Evolutionary conservation across 2,329 filamentous ascomycete species (phyloP).

Genomic region (Akanthomyces dipterigenus): DNA sequence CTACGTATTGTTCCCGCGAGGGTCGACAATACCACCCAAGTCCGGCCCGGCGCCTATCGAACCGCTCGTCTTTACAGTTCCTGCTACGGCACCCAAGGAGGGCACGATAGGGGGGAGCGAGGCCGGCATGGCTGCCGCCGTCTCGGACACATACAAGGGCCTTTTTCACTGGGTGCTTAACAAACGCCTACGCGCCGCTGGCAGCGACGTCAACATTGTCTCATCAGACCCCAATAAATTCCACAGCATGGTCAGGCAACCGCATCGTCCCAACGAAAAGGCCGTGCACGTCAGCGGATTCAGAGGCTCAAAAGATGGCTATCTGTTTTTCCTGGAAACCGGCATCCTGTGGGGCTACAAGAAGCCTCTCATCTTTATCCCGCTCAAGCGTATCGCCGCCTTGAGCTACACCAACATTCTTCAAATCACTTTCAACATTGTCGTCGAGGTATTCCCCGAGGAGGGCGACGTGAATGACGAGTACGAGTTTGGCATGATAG

Average conservation of each 20-base stretch:
- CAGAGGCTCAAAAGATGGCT: constrained; percentile 62
- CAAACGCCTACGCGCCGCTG: constrained; percentile 42
- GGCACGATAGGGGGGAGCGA: constrained; percentile 48
- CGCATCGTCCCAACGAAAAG: constrained; percentile 53
- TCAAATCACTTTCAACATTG: constrained; percentile 63
- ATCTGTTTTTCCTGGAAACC: constrained; percentile 58
- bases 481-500: constrained; percentile 62
- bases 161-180: constrained; percentile 56
- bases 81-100: constrained; percentile 53
- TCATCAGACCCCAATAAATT: constrained; percentile 50
- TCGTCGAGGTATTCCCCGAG: constrained; percentile 50
- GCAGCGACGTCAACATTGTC: constrained; percentile 42
- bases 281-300: constrained; percentile 61
- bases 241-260: constrained; percentile 48
- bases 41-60: constrained; percentile 39
- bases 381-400: constrained; percentile 52
- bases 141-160: constrained; percentile 52
- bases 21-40: constrained; percentile 46
- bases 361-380: constrained; percentile 60
- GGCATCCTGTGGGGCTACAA: constrained; percentile 67
- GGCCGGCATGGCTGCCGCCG: constrained; percentile 40
- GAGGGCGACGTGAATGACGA: constrained; percentile 48
- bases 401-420: constrained; percentile 63
- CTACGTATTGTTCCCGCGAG: constrained; percentile 55
- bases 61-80: constrained; percentile 58